Percentiles rank a stretch among this genome's conserved stretches.
Conservation (phyloP, 495 filamentous ascomycete species). For the Lichenothelia convexa region DNA sequence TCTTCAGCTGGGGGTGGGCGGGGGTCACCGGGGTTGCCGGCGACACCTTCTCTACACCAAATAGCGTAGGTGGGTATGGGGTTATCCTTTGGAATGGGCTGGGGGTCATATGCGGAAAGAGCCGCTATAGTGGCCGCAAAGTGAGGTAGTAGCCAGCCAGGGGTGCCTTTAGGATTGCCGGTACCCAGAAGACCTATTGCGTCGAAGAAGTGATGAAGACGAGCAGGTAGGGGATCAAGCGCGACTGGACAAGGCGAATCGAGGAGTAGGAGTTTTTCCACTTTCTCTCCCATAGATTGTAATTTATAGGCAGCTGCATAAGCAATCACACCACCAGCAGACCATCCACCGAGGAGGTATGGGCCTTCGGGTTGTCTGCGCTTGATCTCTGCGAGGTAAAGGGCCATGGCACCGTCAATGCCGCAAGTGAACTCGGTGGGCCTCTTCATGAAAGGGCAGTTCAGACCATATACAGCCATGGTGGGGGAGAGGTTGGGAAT, state of each 20-base stretch:
- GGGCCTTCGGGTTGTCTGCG: conserved; percentile 60
- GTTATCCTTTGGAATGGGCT: conserved; percentile 29
- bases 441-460: conserved; percentile 48
- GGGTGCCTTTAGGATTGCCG: conserved; percentile 37
- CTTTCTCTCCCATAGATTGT: conserved; percentile 43
- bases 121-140: conserved; percentile 61
- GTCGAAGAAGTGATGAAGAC: conserved; percentile 64
- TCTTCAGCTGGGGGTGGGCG: no score
- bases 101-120: conserved; percentile 50
- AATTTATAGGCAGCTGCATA: conserved; percentile 67
- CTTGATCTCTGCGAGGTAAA: conserved; percentile 47
- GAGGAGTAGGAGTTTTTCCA: conserved; percentile 61
- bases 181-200: conserved; percentile 65
- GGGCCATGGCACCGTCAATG: conserved; percentile 35
- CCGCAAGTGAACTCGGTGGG: conserved; percentile 36
- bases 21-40: conserved; percentile 47
- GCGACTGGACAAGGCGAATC: conserved; percentile 66
- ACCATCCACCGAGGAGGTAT: conserved; percentile 58
- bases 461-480: conserved; percentile 40
- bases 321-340: conserved; percentile 72
- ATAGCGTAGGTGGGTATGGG: conserved; percentile 50
- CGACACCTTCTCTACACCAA: conserved; percentile 71
- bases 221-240: conserved; percentile 57
- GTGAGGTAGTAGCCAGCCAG: conserved; percentile 72
- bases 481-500: conserved; percentile 37